A percentile compares a stretch with the other conserved stretches of the same genome.
phyloP scores from a whole-genome alignment of 345 rosid genomes.

The Isatis tinctoria region DNA sequence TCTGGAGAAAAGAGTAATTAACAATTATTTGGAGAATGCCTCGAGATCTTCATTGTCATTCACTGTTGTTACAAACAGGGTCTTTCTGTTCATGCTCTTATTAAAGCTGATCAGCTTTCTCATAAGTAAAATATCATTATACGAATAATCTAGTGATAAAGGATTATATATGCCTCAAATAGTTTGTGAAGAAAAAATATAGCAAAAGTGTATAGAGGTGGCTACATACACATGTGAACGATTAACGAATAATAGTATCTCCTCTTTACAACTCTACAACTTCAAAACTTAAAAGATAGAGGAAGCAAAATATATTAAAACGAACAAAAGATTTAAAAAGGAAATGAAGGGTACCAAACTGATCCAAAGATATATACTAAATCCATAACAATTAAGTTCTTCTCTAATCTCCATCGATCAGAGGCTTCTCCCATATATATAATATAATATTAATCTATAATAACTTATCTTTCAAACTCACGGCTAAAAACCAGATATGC shows the following conservation, averaged over 20 bases:
- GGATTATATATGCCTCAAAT: not conserved
- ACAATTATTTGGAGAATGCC: constrained; percentile 15
- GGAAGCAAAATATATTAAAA: not conserved
- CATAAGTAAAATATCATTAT: not conserved
- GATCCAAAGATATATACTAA: constrained; percentile 26
- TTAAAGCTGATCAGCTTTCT: too few species aligned
- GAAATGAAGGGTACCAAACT: constrained; percentile 10
- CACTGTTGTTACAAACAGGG: constrained; percentile 7
- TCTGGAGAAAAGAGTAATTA: not conserved
- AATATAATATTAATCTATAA: constrained; percentile 18
- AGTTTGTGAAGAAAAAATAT: constrained; percentile 10
- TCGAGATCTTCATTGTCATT: constrained; percentile 14
- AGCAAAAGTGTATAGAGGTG: not conserved
- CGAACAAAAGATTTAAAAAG: constrained; percentile 14
- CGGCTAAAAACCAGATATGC: not conserved
- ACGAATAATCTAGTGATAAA: not conserved
- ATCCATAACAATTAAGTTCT: constrained; percentile 14
- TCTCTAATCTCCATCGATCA: constrained; percentile 15
- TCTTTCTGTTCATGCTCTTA: not conserved
- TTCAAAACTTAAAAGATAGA: constrained; percentile 20
- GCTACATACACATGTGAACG: constrained; percentile 13
- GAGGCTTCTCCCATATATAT: constrained; percentile 17
- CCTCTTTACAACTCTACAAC: constrained; percentile 24
- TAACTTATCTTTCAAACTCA: constrained; percentile 21
- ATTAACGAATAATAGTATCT: constrained; percentile 6